Percentiles rank a stretch among this genome's conserved stretches.
Evolutionary conservation across 2,329 filamentous ascomycete species (phyloP).

Genomic region (Beauveria caledonica): DNA sequence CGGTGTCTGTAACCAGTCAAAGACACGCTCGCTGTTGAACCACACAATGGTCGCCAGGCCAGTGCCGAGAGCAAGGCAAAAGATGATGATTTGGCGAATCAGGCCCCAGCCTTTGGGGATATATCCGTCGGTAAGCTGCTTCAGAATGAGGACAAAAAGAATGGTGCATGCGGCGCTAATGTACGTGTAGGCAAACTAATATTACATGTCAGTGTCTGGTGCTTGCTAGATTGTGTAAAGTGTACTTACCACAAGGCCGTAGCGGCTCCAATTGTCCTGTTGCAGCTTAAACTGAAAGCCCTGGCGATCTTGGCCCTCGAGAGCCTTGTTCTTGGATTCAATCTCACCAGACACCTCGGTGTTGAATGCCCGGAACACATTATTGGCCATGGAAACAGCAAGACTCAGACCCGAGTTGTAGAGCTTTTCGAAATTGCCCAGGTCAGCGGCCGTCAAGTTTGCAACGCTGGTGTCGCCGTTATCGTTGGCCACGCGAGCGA

Average conservation of each 20-base stretch:
- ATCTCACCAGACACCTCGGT: constrained; percentile 23
- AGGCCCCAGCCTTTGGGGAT: constrained; percentile 26
- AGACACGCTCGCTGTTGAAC: constrained; percentile 13
- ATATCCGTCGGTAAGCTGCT: constrained; percentile 22
- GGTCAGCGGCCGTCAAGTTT: background rate
- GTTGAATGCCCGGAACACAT: constrained; percentile 10
- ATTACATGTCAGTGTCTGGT: background rate
- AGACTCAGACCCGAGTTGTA: background rate
- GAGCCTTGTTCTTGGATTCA: constrained; percentile 14
- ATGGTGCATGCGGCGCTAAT: constrained; percentile 24
- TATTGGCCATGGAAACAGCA: background rate
- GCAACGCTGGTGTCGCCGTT: constrained; percentile 2
- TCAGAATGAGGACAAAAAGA: constrained; percentile 23
- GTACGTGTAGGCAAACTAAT: constrained; percentile 27
- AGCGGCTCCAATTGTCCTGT: constrained; percentile 19
- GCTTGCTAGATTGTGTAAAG: background rate
- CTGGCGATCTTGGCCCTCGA: constrained; percentile 13
- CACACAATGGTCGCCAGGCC: constrained; percentile 21
- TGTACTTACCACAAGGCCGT: constrained; percentile 24
- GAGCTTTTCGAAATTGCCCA: background rate
- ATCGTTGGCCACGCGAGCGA: constrained; percentile 7
- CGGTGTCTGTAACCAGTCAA: constrained; percentile 19
- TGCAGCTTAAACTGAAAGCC: constrained; percentile 19
- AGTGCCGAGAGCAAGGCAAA: constrained; percentile 23
- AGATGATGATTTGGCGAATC: constrained; percentile 22